Evolutionary conservation across 179 eudicot genomes (phyloP), one percentile per base, ranked within the genome.

Genomic region (Nepenthes alata): DNA sequence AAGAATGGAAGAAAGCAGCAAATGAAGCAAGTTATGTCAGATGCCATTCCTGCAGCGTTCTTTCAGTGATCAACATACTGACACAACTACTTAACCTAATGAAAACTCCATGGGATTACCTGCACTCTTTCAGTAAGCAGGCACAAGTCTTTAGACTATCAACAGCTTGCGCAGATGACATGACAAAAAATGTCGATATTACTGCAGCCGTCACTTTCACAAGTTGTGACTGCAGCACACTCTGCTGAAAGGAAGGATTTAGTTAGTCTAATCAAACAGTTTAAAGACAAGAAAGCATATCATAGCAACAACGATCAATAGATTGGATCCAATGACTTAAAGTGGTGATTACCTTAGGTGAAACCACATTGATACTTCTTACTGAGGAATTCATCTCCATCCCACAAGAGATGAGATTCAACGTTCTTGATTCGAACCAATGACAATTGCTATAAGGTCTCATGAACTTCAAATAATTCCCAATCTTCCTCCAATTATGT

Each of bases 81-180:
- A 25, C 6, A 41, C 45, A 41, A 7, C 45, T 7, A 41, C 45
- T 41, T 41, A 41, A 41, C 45, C 5, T 7, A 41, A 7, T 41
- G 45, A 41, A 4, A 41, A 41, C 5, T 7, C 8, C 8, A 41
- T 41, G 45, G 45, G 45, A 41, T 75, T 80, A 93, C 98, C 98
- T 89, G 88, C 98, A 93, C 72, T 93, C 98, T 68, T 85, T 93
- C 61, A 93, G 72, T 65, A 93, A 87, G 78, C 98, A 93, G 63
- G 90, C 37, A 80, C 93, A 87, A 34, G 97, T 89, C 74, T 87
- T 89, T 65, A 93, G 88, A 60, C 97, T 90, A 79, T 93, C 98
- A 54, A 79, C 88, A 53, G 98, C 98, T 73, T 89, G 83, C 57
- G 95, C 98, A 38, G 80, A 71, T 60, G 98, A 91, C 78, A 79